A percentile compares a stretch with the other conserved stretches of the same genome.
Evolutionary conservation across 495 filamentous ascomycete species (phyloP).

Genomic region (Bathelium albidoporum): DNA sequence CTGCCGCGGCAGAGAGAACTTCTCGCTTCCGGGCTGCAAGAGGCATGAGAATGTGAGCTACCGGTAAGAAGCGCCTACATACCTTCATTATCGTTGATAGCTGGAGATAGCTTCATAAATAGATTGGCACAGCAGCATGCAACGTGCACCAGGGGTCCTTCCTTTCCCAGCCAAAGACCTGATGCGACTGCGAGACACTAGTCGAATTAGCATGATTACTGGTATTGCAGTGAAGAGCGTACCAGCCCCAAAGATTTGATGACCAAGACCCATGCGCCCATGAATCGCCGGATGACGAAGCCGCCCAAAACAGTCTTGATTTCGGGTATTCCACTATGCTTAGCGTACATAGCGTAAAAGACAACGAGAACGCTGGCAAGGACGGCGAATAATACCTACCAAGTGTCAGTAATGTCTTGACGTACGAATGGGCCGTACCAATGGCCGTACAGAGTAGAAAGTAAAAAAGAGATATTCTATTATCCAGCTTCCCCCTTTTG

Average conservation of each 20-base stretch:
- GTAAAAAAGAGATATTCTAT: conserved; percentile 82
- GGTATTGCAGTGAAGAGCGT: too few relatives aligned
- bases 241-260: conserved; percentile 90
- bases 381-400: conserved; percentile 66
- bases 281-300: conserved; percentile 83
- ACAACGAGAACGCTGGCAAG: conserved; percentile 72
- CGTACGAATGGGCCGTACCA: not conserved
- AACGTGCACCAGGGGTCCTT: conserved; percentile 93
- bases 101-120: conserved; percentile 81
- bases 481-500: conserved; percentile 59
- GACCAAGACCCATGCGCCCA: conserved; percentile 85
- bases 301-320: conserved; percentile 95
- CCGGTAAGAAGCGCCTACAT: conserved; percentile 12
- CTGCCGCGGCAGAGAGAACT: conserved; percentile 86
- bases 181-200: conserved; percentile 90
- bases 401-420: conserved; percentile 11
- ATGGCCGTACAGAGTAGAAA: conserved; percentile 56
- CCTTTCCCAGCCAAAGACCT: conserved; percentile 96
- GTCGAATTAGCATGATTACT: not conserved
- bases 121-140: conserved; percentile 96
- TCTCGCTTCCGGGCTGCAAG: conserved; percentile 78
- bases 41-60: conserved; percentile 5
- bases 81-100: conserved; percentile 85
- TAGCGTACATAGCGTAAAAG: conserved; percentile 77
- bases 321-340: conserved; percentile 94